phyloP scores from a whole-genome alignment of 768 basidiomycete species.

The Suillus discolor region DNA sequence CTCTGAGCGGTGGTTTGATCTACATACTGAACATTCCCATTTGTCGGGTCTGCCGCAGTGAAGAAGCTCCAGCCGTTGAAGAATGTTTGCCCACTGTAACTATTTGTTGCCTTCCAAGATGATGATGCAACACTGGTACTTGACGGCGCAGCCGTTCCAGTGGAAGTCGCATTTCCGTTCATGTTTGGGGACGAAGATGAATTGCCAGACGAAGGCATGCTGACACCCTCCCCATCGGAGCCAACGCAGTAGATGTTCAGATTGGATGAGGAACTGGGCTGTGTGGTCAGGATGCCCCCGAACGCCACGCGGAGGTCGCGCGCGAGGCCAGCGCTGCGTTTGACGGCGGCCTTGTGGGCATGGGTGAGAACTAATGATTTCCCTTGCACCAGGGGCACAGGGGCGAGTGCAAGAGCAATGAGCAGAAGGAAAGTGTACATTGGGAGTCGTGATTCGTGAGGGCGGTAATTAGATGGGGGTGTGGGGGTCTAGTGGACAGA shows the following conservation, averaged over 20 bases:
- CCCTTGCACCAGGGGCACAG: slow-evolving; percentile 23
- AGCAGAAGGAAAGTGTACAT: slow-evolving; percentile 31
- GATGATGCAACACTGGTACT: slow-evolving; percentile 39
- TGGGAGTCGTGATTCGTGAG: slow-evolving; percentile 6
- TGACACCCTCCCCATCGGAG: slow-evolving; percentile 22
- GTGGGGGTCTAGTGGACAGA: neutral
- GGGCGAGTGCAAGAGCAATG: slow-evolving; percentile 35
- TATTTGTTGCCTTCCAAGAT: slow-evolving; percentile 60
- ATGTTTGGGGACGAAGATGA: slow-evolving; percentile 25
- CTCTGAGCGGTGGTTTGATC: slow-evolving; percentile 59
- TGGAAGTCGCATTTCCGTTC: slow-evolving; percentile 14
- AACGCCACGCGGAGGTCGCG: slow-evolving; percentile 72
- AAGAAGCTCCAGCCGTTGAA: slow-evolving; percentile 85
- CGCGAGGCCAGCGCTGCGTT: slow-evolving; percentile 62
- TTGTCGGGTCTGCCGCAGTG: slow-evolving; percentile 71
- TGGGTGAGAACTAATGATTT: slow-evolving; percentile 39
- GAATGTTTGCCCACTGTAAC: slow-evolving; percentile 69
- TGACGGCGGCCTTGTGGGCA: slow-evolving; percentile 56
- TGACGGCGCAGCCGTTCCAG: slow-evolving; percentile 17
- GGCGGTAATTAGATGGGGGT: slow-evolving; percentile 8
- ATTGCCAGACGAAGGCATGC: slow-evolving; percentile 15
- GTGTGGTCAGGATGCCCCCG: slow-evolving; percentile 50
- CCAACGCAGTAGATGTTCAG: slow-evolving; percentile 39
- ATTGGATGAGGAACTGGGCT: slow-evolving; percentile 33
- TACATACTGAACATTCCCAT: slow-evolving; percentile 70